A percentile compares a stretch with the other conserved stretches of the same genome.
phyloP scores from a whole-genome alignment of 805 yeast genomes.

The Naumovozyma castellii region DNA sequence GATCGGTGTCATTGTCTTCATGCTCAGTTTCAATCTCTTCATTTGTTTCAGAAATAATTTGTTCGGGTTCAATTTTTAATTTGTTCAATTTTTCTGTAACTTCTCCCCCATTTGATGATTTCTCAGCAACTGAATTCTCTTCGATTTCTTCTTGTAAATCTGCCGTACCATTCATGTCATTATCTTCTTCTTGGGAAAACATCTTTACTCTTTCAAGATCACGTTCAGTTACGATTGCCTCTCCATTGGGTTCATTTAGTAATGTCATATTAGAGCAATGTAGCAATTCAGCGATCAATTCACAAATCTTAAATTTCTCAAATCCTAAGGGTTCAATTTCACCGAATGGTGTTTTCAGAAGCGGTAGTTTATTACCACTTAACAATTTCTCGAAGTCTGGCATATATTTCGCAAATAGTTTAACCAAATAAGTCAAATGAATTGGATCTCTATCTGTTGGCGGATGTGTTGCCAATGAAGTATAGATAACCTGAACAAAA shows the following conservation, averaged over 20 bases:
- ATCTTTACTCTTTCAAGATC: conserved; percentile 46
- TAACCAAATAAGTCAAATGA: conserved; percentile 75
- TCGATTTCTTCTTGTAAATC: conserved; percentile 12
- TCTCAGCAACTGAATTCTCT: not conserved
- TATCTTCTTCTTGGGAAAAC: conserved; percentile 12
- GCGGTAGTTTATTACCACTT: conserved; percentile 25
- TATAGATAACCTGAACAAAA: conserved; percentile 70
- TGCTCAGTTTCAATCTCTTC: conserved; percentile 4
- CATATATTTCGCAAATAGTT: conserved; percentile 64
- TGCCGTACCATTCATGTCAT: not conserved
- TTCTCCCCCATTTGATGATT: not conserved
- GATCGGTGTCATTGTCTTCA: conserved; percentile 4
- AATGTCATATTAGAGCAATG: conserved; percentile 97
- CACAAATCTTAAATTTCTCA: conserved; percentile 86
- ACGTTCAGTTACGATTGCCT: conserved; percentile 56
- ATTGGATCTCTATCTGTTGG: conserved; percentile 89
- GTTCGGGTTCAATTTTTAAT: not conserved
- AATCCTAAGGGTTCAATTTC: conserved; percentile 76
- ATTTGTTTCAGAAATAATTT: not conserved
- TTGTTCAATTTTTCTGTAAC: conserved; percentile 2
- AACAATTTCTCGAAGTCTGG: conserved; percentile 59
- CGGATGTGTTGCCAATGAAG: conserved; percentile 78
- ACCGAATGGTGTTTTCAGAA: conserved; percentile 36
- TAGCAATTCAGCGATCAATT: conserved; percentile 80
- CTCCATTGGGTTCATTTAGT: conserved; percentile 67